Evolutionary conservation across 257 asterid genomes (phyloP).

Genomic region (Cinchona pubescens): DNA sequence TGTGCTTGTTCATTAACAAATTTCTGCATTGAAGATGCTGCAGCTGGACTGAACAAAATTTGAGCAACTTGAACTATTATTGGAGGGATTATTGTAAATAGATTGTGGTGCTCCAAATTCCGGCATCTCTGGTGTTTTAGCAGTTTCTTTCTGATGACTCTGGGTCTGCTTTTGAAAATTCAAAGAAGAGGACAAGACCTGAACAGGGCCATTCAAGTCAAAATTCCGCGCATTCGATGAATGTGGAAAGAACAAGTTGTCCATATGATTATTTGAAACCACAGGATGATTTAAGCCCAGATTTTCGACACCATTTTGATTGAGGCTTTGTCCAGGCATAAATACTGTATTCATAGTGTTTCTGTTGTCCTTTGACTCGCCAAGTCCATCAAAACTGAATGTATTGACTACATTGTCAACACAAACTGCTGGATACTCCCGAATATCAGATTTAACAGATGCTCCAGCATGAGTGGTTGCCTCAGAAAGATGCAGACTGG

Average conservation of each 20-base stretch:
- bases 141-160: slow-evolving; percentile 35
- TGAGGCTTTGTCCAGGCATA: slow-evolving; percentile 43
- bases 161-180: slow-evolving; percentile 28
- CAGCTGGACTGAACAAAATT: slow-evolving; percentile 23
- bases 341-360: slow-evolving; percentile 28
- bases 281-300: slow-evolving; percentile 33
- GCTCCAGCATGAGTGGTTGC: slow-evolving; percentile 27
- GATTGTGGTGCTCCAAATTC: slow-evolving; percentile 34
- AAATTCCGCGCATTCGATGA: slow-evolving; percentile 34
- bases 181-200: slow-evolving; percentile 23
- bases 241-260: slow-evolving; percentile 25
- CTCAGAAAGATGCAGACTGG: slow-evolving; percentile 25
- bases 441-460: slow-evolving; percentile 36
- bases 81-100: slow-evolving; percentile 30
- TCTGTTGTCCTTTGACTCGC: slow-evolving; percentile 35
- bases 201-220: slow-evolving; percentile 42
- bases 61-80: slow-evolving; percentile 43
- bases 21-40: slow-evolving; percentile 35
- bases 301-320: slow-evolving; percentile 36
- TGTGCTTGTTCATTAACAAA: slow-evolving; percentile 37
- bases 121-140: slow-evolving; percentile 35
- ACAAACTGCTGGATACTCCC: slow-evolving; percentile 21
- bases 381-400: slow-evolving; percentile 32
- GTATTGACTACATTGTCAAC: slow-evolving; percentile 29
- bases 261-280: slow-evolving; percentile 31